Evolutionary conservation across 2,329 filamentous ascomycete genomes (phyloP).

Genomic region (Emmonsia crescens): DNA sequence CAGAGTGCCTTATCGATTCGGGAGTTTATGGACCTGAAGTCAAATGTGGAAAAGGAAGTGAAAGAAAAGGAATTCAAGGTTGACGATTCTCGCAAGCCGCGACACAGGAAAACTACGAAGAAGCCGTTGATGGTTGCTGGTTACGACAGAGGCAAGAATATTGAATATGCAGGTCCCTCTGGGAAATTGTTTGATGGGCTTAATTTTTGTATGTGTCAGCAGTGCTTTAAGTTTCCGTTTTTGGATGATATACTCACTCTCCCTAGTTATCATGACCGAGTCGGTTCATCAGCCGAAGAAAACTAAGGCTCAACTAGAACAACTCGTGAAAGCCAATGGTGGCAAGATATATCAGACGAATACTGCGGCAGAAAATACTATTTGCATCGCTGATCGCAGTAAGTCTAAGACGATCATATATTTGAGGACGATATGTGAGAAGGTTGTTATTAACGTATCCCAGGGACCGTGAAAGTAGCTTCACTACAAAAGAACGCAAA

Average conservation of each 20-base stretch:
- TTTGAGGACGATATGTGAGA: not conserved
- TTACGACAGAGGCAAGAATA: constrained; percentile 43
- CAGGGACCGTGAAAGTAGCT: constrained; percentile 62
- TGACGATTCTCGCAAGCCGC: constrained; percentile 54
- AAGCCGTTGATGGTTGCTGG: constrained; percentile 68
- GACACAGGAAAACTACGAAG: constrained; percentile 46
- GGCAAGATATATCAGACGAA: constrained; percentile 69
- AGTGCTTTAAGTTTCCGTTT: not conserved
- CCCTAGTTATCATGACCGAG: constrained; percentile 52
- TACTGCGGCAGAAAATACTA: constrained; percentile 48
- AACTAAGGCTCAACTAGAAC: constrained; percentile 67
- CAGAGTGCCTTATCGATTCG: constrained; percentile 64
- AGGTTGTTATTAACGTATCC: constrained; percentile 26
- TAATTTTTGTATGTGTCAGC: constrained; percentile 51
- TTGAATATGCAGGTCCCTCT: constrained; percentile 46
- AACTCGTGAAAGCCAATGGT: constrained; percentile 71
- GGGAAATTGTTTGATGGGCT: constrained; percentile 63
- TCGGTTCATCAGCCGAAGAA: constrained; percentile 50
- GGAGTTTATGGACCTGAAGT: constrained; percentile 64
- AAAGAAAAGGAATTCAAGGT: constrained; percentile 67
- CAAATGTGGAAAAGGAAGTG: constrained; percentile 56
- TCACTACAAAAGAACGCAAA: constrained; percentile 64
- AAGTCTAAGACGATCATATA: constrained; percentile 10
- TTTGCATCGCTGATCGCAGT: constrained; percentile 71
- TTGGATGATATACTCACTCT: constrained; percentile 7